Conservation (phyloP, 116 monocot genomes). For the Iris pallida region DNA sequence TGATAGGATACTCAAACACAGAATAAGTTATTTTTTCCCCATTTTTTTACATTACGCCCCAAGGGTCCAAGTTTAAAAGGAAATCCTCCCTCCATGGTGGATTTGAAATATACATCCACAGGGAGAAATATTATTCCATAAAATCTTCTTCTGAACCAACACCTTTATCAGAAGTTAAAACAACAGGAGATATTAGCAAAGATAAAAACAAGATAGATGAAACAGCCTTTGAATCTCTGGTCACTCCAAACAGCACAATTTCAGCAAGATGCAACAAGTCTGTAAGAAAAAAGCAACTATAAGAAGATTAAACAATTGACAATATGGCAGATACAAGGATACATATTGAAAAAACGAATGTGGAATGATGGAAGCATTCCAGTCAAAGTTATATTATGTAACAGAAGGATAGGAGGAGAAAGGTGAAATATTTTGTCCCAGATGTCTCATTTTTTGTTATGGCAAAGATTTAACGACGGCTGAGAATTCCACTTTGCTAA, state of each 20-base stretch:
- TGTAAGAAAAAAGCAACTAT: neutral
- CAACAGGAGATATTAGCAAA: neutral
- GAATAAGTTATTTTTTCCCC: no score
- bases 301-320: neutral
- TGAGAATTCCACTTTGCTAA: no score
- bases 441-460: no score
- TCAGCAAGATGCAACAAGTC: neutral
- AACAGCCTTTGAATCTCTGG: neutral
- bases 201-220: neutral
- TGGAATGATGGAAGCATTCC: neutral
- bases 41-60: no score
- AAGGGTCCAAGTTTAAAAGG: neutral
- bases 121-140: conserved; percentile 6
- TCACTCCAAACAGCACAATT: neutral
- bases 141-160: neutral
- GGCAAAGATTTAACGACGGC: no score
- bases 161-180: neutral
- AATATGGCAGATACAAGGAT: neutral
- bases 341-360: neutral
- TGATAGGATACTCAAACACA: no score
- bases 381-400: neutral
- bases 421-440: no score
- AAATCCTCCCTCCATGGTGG: conserved; percentile 9
- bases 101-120: conserved; percentile 12
- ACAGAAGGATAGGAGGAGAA: no score